These are phyloP conservation scores for Suillus subalutaceus DNA, from an alignment of 768 basidiomycete species.

Conservation along the genomic window DNA sequence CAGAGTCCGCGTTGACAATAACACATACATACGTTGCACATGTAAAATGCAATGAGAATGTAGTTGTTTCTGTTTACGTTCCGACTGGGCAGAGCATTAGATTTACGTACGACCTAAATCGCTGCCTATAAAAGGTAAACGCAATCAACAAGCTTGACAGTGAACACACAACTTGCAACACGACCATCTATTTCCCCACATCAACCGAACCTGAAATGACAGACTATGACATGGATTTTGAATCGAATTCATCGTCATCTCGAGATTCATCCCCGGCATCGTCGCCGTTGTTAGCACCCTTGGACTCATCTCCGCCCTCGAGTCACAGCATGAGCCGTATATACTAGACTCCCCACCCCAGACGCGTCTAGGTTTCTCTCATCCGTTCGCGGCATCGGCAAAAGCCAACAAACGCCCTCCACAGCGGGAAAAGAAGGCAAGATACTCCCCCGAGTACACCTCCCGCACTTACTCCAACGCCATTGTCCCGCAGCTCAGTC, in stretches of 20 bases:
- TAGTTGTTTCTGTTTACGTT: neutral
- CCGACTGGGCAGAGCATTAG: neutral
- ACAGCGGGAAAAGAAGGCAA: conserved; percentile 45
- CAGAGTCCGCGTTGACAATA: no score
- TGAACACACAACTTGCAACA: conserved; percentile 10
- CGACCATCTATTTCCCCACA: conserved; percentile 5
- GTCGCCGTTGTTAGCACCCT: conserved; percentile 43
- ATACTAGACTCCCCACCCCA: conserved; percentile 36
- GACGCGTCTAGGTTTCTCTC: conserved; percentile 19
- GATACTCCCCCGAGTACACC: conserved; percentile 25
- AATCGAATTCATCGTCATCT: conserved; percentile 10
- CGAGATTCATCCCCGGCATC: conserved; percentile 52
- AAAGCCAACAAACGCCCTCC: conserved; percentile 47
- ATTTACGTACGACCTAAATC: neutral
- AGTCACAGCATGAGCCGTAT: conserved; percentile 30
- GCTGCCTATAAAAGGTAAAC: neutral
- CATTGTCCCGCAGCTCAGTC: conserved; percentile 13
- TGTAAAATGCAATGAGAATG: neutral
- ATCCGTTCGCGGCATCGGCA: conserved; percentile 65
- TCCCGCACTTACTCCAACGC: conserved; percentile 16
- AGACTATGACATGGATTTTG: conserved; percentile 6
- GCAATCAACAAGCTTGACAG: conserved; percentile 2
- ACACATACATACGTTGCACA: no score
- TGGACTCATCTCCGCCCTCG: conserved; percentile 41
- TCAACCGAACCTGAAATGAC: neutral